Evolutionary conservation across 495 filamentous ascomycete species (phyloP).

Genomic region (Terfezia boudieri): DNA sequence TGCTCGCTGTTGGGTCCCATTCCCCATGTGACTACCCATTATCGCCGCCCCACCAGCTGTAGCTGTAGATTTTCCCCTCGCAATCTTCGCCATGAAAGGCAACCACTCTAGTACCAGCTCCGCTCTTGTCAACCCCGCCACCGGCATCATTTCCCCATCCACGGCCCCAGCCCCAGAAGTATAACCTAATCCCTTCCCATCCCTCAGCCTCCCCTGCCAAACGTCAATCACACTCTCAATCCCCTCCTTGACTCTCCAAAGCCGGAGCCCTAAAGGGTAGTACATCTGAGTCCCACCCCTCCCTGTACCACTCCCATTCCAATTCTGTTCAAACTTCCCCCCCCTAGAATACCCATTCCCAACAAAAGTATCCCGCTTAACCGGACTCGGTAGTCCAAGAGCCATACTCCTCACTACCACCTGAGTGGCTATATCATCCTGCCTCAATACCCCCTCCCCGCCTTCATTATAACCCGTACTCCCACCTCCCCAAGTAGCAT

Average conservation of each 20-base stretch:
- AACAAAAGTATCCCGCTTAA: conserved; percentile 30
- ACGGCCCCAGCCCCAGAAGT: conserved; percentile 1
- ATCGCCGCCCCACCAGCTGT: too few species aligned
- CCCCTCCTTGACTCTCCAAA: conserved; percentile 62
- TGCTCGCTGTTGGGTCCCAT: too few species aligned
- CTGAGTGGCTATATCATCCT: conserved; percentile 84
- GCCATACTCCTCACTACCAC: conserved; percentile 62
- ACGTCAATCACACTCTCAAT: conserved; percentile 45
- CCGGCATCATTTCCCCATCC: conserved; percentile 15
- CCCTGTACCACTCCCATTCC: neutral
- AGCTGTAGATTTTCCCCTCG: conserved; percentile 7
- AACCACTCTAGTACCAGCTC: conserved; percentile 66
- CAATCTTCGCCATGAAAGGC: conserved; percentile 58
- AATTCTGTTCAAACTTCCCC: conserved; percentile 19
- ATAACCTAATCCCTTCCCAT: neutral
- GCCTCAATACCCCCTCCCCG: conserved; percentile 34
- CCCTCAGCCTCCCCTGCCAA: conserved; percentile 30
- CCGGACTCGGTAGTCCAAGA: conserved; percentile 63
- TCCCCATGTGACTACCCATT: too few species aligned
- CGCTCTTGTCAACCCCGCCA: neutral
- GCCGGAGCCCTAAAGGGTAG: conserved; percentile 53
- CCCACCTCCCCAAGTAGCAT: conserved; percentile 24
- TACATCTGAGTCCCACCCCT: conserved; percentile 43
- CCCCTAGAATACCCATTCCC: neutral
- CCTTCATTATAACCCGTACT: conserved; percentile 22